Evolutionary conservation across 2,329 filamentous ascomycete species (phyloP).

Genomic region (Hypoxylon sp.): DNA sequence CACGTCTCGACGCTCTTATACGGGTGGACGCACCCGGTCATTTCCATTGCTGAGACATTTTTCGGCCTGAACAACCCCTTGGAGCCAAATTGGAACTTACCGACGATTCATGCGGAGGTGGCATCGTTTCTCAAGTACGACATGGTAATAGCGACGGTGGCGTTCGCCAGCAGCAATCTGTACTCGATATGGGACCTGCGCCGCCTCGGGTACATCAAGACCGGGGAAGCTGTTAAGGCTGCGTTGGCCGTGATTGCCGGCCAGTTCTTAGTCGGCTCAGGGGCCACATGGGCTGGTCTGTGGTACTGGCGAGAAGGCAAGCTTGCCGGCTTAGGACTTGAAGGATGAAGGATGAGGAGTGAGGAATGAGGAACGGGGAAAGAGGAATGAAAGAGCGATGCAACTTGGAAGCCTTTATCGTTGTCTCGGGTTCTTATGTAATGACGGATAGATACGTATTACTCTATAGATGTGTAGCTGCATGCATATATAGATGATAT

Average conservation of each 20-base stretch:
- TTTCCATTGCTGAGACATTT: conserved; percentile 2
- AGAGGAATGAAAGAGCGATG: too few species aligned
- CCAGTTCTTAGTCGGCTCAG: conserved; percentile 39
- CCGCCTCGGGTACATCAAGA: conserved; percentile 43
- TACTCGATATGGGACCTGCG: conserved; percentile 46
- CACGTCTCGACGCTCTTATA: conserved; percentile 25
- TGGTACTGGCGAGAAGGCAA: conserved; percentile 47
- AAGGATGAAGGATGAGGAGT: neutral
- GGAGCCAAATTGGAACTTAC: neutral
- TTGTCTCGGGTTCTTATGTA: too few species aligned
- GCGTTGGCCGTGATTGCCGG: conserved; percentile 16
- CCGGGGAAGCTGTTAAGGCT: conserved; percentile 11
- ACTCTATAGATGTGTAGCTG: neutral
- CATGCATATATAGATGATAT: neutral
- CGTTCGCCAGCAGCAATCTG: conserved; percentile 12
- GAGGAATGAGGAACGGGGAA: neutral
- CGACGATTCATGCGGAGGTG: neutral
- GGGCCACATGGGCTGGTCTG: conserved; percentile 42
- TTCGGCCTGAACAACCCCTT: neutral
- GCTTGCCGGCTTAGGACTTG: neutral
- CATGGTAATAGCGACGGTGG: neutral
- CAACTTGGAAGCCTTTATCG: too few species aligned
- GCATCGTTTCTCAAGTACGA: neutral
- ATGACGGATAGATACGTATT: neutral
- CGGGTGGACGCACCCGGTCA: conserved; percentile 4